Percentiles rank a stretch among this genome's conserved stretches.
Evolutionary conservation across 306 rosid species (phyloP).

Genomic region (Medicago lupulina): DNA sequence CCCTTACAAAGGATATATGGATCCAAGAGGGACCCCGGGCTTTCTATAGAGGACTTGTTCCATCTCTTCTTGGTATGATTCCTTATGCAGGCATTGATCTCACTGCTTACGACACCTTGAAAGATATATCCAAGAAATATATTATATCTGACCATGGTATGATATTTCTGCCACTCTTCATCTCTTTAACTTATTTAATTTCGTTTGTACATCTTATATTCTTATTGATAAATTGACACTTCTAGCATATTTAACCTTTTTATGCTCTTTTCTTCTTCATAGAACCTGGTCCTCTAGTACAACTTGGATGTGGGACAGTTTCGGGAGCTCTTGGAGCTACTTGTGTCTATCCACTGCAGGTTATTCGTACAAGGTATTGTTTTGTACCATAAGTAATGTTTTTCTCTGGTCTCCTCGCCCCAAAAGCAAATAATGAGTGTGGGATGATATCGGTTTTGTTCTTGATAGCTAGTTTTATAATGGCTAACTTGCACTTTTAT

Average conservation of each 20-base stretch:
- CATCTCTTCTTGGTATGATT: constrained; percentile 64
- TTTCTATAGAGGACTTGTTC: constrained; percentile 60
- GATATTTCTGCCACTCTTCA: constrained; percentile 32
- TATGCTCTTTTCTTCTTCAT: neutral
- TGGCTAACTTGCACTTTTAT: neutral
- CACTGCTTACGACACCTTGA: constrained; percentile 62
- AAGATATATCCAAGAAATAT: constrained; percentile 56
- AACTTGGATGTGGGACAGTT: constrained; percentile 62
- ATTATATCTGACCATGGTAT: constrained; percentile 56
- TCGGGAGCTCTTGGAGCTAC: constrained; percentile 65
- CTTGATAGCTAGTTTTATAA: neutral
- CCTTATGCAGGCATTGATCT: constrained; percentile 71
- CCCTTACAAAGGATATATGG: constrained; percentile 60
- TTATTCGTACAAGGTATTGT: constrained; percentile 61
- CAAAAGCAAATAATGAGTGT: neutral
- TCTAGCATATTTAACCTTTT: neutral
- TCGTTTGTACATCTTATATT: neutral
- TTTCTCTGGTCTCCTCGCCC: constrained; percentile 19
- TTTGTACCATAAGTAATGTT: constrained; percentile 9
- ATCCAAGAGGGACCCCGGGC: constrained; percentile 66
- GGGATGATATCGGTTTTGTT: neutral
- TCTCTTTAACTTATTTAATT: constrained; percentile 33
- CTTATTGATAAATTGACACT: constrained; percentile 7
- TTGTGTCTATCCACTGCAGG: constrained; percentile 63
- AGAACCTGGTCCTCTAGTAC: constrained; percentile 62